A percentile compares a stretch with the other conserved stretches of the same genome.
Evolutionary conservation across 1,284 basidiomycete genomes (phyloP).

Genomic region (Entoloma clypeatum): DNA sequence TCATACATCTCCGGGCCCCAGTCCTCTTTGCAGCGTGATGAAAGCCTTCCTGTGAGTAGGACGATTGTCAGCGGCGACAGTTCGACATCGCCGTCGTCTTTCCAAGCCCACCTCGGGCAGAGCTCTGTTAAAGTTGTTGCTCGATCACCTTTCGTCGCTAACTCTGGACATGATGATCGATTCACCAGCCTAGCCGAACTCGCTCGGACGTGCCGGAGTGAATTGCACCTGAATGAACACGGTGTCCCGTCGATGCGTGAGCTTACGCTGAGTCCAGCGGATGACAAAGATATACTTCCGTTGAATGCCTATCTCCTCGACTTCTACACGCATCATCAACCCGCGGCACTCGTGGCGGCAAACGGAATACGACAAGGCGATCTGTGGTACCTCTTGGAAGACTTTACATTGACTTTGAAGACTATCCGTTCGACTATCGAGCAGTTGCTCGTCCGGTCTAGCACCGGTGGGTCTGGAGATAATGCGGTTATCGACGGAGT

Average conservation of each 20-base stretch:
- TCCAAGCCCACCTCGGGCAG: too few species aligned
- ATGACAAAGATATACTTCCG: slow-evolving; percentile 14
- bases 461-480: slow-evolving; percentile 23
- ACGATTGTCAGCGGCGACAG: slow-evolving; percentile 18
- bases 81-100: slow-evolving; percentile 2
- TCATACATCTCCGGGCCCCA: slow-evolving; percentile 41
- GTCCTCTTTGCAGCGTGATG: slow-evolving; percentile 37
- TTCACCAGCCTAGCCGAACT: slow-evolving; percentile 52
- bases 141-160: slow-evolving; percentile 30
- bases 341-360: slow-evolving; percentile 41
- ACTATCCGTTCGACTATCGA: slow-evolving; percentile 44
- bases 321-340: slow-evolving; percentile 64
- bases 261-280: slow-evolving; percentile 27
- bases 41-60: slow-evolving; percentile 45
- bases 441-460: slow-evolving; percentile 40
- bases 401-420: slow-evolving; percentile 50
- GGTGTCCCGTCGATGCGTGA: slow-evolving; percentile 53
- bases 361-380: slow-evolving; percentile 59
- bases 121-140: too few species aligned
- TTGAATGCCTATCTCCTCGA: slow-evolving; percentile 66
- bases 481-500: slow-evolving; percentile 18
- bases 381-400: slow-evolving; percentile 57
- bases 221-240: slow-evolving; percentile 52
- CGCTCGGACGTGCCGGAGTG: slow-evolving; percentile 44
- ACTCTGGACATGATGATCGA: slow-evolving; percentile 56